Percentiles rank a stretch among this genome's conserved stretches.
phyloP scores from a whole-genome alignment of 1,284 basidiomycete species.

The Malassezia equina region DNA sequence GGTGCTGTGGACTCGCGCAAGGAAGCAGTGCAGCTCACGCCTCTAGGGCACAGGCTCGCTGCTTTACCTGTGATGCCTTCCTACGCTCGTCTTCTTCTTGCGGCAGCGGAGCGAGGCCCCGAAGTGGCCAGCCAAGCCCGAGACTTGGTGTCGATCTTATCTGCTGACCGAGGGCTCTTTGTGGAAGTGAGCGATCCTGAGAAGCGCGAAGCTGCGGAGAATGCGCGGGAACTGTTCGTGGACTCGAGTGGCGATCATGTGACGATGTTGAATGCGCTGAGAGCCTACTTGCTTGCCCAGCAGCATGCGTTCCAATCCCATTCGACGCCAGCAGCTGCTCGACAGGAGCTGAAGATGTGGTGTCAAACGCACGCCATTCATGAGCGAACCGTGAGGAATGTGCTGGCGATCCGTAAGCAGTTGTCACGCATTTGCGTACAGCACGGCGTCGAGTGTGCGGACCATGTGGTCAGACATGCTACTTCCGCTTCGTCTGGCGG shows the following conservation, averaged over 20 bases:
- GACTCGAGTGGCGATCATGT: conserved; percentile 39
- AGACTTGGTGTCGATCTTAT: conserved; percentile 43
- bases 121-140: conserved; percentile 28
- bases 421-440: conserved; percentile 29
- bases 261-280: conserved; percentile 39
- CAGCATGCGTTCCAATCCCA: conserved; percentile 1
- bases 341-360: conserved; percentile 24
- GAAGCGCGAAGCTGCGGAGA: conserved; percentile 33
- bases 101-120: conserved; percentile 29
- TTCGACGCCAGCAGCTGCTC: neutral
- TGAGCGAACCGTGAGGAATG: conserved; percentile 33
- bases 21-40: conserved; percentile 22
- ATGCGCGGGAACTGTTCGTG: conserved; percentile 48
- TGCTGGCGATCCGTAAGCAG: conserved; percentile 36
- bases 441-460: conserved; percentile 34
- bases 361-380: conserved; percentile 37
- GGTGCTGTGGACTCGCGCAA: conserved; percentile 27
- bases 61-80: conserved; percentile 36
- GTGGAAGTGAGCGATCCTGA: conserved; percentile 27
- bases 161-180: conserved; percentile 30
- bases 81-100: conserved; percentile 34
- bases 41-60: conserved; percentile 34
- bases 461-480: conserved; percentile 10
- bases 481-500: neutral
- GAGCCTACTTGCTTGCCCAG: conserved; percentile 34